Evolutionary conservation across 805 yeast species (phyloP).

Genomic region (Sugiyamaella mastotermitis): DNA sequence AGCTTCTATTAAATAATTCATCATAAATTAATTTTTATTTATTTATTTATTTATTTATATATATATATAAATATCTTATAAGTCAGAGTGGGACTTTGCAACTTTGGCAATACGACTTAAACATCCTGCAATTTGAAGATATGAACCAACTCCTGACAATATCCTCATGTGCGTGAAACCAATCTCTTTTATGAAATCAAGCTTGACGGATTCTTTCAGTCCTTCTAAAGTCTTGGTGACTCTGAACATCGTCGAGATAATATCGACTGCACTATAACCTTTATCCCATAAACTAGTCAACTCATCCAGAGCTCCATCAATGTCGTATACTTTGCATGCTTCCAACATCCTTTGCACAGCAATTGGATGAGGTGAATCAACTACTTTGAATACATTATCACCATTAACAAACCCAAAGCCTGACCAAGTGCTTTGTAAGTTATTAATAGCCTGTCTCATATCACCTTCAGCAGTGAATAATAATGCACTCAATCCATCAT

Average conservation of each 20-base stretch:
- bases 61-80: too few relatives aligned
- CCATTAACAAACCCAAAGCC: slow-evolving; percentile 91
- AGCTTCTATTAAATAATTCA: background rate
- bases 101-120: slow-evolving; percentile 46
- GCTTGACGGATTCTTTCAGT: slow-evolving; percentile 55
- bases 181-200: slow-evolving; percentile 76
- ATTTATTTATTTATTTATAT: background rate
- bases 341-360: slow-evolving; percentile 65
- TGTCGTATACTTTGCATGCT: slow-evolving; percentile 36
- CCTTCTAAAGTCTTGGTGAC: slow-evolving; percentile 74
- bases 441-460: slow-evolving; percentile 96
- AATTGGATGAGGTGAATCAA: slow-evolving; percentile 93
- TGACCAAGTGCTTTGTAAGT: slow-evolving; percentile 87
- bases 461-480: slow-evolving; percentile 97
- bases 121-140: slow-evolving; percentile 80
- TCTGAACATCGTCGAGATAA: slow-evolving; percentile 82
- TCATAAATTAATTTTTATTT: background rate
- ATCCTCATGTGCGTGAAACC: slow-evolving; percentile 91
- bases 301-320: slow-evolving; percentile 61
- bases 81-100: too few relatives aligned
- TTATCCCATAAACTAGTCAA: slow-evolving; percentile 73
- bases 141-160: slow-evolving; percentile 86
- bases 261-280: slow-evolving; percentile 91
- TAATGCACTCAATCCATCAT: slow-evolving; percentile 88
- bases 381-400: slow-evolving; percentile 89